Percentiles rank a stretch among this genome's conserved stretches.
Conservation (phyloP, 495 filamentous ascomycete species). For the Neohortaea acidophila region DNA sequence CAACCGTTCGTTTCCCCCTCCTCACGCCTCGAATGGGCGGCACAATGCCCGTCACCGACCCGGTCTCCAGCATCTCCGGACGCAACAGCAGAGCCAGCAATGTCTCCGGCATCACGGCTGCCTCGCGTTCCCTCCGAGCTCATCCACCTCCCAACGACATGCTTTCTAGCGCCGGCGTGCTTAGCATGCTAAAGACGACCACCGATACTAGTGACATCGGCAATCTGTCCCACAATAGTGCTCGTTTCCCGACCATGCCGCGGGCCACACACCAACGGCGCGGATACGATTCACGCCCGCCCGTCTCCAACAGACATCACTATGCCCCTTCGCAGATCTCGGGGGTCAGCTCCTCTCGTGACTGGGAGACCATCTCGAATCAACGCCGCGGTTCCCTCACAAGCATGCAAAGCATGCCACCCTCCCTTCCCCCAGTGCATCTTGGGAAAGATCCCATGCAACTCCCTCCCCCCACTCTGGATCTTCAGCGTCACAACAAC, state of each 20-base stretch:
- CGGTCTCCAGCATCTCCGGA: slow-evolving; percentile 26
- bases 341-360: slow-evolving; percentile 11
- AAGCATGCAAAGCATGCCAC: slow-evolving; percentile 20
- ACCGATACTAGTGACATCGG: slow-evolving; percentile 57
- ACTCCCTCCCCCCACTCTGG: slow-evolving; percentile 16
- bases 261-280: slow-evolving; percentile 17
- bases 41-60: slow-evolving; percentile 29
- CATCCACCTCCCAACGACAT: slow-evolving; percentile 16
- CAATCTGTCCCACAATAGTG: slow-evolving; percentile 40
- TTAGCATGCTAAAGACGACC: slow-evolving; percentile 53
- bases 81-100: slow-evolving; percentile 28
- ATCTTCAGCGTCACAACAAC: too few relatives aligned
- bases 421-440: slow-evolving; percentile 10
- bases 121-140: slow-evolving; percentile 17
- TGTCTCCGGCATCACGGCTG: slow-evolving; percentile 20
- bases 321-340: slow-evolving; percentile 19
- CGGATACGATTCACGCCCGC: slow-evolving; percentile 18
- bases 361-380: slow-evolving; percentile 2
- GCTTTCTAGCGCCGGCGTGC: slow-evolving; percentile 20
- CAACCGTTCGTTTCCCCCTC: background rate
- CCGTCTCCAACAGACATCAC: slow-evolving; percentile 19
- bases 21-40: slow-evolving; percentile 14
- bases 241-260: slow-evolving; percentile 27
- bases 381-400: slow-evolving; percentile 14
- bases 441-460: slow-evolving; percentile 11